Conservation (phyloP, 306 rosid species). For the Mimosa bimucronata region DNA sequence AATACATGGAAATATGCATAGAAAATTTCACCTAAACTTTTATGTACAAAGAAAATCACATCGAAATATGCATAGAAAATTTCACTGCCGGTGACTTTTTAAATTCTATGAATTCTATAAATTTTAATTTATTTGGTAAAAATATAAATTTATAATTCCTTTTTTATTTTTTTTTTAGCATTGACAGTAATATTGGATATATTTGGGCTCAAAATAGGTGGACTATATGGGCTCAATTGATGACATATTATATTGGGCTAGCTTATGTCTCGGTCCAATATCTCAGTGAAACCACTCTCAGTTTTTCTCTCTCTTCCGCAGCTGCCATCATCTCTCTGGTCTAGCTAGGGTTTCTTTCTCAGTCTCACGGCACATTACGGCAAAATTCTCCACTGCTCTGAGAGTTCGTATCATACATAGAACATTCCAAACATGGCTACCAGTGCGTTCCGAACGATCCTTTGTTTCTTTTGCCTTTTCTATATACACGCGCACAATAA, state of each 20-base stretch:
- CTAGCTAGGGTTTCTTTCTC: constrained; percentile 12
- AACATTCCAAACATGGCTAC: constrained; percentile 33
- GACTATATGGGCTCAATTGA: background rate
- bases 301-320: background rate
- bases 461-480: background rate
- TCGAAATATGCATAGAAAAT: too few species aligned
- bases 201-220: background rate
- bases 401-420: background rate
- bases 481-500: background rate
- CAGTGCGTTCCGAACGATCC: constrained; percentile 28
- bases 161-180: too few species aligned
- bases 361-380: background rate
- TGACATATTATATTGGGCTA: background rate
- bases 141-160: too few species aligned
- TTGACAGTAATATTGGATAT: too few species aligned
- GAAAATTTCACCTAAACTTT: too few species aligned
- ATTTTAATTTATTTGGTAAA: too few species aligned
- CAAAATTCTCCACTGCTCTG: background rate
- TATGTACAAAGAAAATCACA: too few species aligned
- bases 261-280: background rate
- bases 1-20: too few species aligned
- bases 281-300: background rate
- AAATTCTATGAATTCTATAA: too few species aligned
- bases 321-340: background rate
- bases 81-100: too few species aligned